These are phyloP conservation scores for Monilinia vaccinii-corymbosi DNA, from an alignment of 2,329 filamentous ascomycete species.

Conservation along the genomic window DNA sequence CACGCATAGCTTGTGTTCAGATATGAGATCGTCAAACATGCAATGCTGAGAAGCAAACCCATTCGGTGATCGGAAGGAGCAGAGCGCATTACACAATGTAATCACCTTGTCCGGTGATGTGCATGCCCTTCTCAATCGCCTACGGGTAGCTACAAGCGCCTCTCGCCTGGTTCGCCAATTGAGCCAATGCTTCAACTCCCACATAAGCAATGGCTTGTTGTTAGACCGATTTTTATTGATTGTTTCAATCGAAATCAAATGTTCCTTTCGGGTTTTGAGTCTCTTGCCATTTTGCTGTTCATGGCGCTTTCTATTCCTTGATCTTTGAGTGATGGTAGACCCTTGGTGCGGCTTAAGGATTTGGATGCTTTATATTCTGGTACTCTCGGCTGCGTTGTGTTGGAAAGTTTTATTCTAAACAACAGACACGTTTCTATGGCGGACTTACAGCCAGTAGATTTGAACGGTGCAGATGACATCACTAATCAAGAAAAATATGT, in stretches of 20 bases:
- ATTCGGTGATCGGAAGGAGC: not conserved
- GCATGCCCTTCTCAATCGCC: not conserved
- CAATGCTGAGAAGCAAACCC: not conserved
- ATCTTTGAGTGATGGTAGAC: not conserved
- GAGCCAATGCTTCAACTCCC: not conserved
- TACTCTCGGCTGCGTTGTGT: not conserved
- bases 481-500: not conserved
- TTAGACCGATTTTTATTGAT: not conserved
- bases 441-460: not conserved
- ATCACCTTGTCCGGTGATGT: not conserved
- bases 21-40: not conserved
- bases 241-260: not conserved
- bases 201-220: not conserved
- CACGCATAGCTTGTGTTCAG: not conserved
- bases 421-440: not conserved
- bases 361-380: not conserved
- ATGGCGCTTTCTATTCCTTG: not conserved
- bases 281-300: not conserved
- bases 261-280: not conserved
- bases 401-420: not conserved
- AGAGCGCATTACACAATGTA: not conserved
- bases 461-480: not conserved
- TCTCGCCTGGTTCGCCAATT: not conserved
- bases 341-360: not conserved
- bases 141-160: too few relatives aligned